Base-by-base conservation (phyloP, 1,284 basidiomycete species). In the Tilletia caries region DNA sequence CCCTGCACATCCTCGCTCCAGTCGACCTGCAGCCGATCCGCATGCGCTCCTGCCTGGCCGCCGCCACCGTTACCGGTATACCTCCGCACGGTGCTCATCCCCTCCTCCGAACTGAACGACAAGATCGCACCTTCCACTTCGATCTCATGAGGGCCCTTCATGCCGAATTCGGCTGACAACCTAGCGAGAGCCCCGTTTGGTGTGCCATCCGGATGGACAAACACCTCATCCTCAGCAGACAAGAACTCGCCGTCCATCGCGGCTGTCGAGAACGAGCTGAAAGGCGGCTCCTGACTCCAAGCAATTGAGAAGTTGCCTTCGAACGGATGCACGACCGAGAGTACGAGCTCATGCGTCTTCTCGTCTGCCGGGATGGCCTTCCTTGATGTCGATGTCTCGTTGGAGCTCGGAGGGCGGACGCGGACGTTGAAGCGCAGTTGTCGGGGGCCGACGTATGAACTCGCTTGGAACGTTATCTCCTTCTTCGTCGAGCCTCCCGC, bases 211-310 rank as follows among this genome's bases (percentile, higher is more conserved):
- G 58, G 58, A 23, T 62, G 58, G 4, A 62, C 58, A 29, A 62
- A 62, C 1, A 62, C 58, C 33, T 62, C 58, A 3, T 62, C 58
- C 15, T 62, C 58, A n/a, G 58, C 58, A 13, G 58, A 62, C 29
- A 62, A 33, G 58, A 62, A 62, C 8, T 33, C 32, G 58, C 33
- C 58, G 15, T 41, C 37, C 2, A 41, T 41, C 37, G 37, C 37
- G 15, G 37, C 37, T 18, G 29, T 29, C 13, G 32, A 33, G 10
- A n/a, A 20, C 32, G 58, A 62, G 6, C 25, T 54, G 25, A 23
- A 20, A 8, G 58, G 32, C 32, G 27, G 29, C 58, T 62, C 58
- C 58, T 62, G 58, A 37, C 33, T 62, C 58, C 58, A 62, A 3
- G 58, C 58, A 18, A 62, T 20, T 20, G 58, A 62, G 32, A 62